Evolutionary conservation across 208 protist genomes (phyloP).

Genomic region (Leishmania martiniquensis): DNA sequence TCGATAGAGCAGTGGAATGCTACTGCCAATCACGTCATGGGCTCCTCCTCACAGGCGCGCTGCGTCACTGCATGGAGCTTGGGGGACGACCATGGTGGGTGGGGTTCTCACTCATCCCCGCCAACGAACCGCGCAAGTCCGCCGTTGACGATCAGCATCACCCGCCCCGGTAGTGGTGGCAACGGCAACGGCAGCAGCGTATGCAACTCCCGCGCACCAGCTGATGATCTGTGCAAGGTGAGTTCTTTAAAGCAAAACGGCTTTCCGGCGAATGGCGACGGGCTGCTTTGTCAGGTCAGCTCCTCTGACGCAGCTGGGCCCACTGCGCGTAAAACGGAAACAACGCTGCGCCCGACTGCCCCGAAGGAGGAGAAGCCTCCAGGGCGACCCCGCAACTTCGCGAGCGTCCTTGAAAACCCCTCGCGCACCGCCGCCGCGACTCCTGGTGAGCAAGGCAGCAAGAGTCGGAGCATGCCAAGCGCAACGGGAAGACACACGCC

Average conservation of each 20-base stretch:
- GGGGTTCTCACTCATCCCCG: conserved; percentile 6
- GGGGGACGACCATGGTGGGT: conserved; percentile 18
- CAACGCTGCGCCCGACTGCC: conserved; percentile 40
- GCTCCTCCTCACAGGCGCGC: conserved; percentile 13
- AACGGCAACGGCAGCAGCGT: neutral
- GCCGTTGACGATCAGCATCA: conserved; percentile 24
- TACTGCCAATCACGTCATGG: conserved; percentile 15
- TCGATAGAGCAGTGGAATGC: conserved; percentile 35
- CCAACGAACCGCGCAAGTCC: conserved; percentile 7
- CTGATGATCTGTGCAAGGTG: neutral
- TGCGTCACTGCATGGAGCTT: conserved; percentile 11
- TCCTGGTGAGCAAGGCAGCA: neutral
- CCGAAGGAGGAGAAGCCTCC: conserved; percentile 54
- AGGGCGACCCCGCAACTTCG: conserved; percentile 42
- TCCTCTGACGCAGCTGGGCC: neutral
- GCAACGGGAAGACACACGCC: conserved; percentile 7
- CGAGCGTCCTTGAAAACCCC: conserved; percentile 32
- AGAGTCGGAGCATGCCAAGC: conserved; percentile 21
- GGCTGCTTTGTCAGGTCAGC: neutral
- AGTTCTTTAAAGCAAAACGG: neutral
- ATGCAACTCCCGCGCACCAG: neutral
- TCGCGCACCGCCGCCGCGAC: conserved; percentile 8
- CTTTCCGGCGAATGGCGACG: neutral
- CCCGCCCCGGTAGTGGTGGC: conserved; percentile 12
- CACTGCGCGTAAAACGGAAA: neutral